Conservation (phyloP, 805 yeast species). For the Teunomyces pallodes region DNA sequence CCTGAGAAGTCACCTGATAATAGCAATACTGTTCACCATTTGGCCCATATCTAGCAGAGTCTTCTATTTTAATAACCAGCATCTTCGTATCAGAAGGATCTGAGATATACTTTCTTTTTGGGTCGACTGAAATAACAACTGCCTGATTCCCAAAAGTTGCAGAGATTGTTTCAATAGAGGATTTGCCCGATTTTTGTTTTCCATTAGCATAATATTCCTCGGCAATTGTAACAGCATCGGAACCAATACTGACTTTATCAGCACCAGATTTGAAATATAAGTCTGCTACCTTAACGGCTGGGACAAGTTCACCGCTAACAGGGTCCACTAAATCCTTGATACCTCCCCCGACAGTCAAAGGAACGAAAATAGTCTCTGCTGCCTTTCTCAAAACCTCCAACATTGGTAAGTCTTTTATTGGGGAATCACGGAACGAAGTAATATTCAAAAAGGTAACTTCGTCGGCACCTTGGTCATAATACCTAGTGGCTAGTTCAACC, state of each 20-base stretch:
- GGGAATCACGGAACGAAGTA: slow-evolving; percentile 94
- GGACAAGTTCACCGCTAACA: slow-evolving; percentile 62
- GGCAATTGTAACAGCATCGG: slow-evolving; percentile 93
- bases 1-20: slow-evolving; percentile 94
- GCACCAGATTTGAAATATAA: slow-evolving; percentile 96
- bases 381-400: slow-evolving; percentile 78
- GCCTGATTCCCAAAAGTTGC: slow-evolving; percentile 94
- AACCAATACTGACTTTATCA: slow-evolving; percentile 96
- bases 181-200: slow-evolving; percentile 58
- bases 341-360: slow-evolving; percentile 98
- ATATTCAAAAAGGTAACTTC: slow-evolving; percentile 93
- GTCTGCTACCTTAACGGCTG: slow-evolving; percentile 89
- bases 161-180: slow-evolving; percentile 93
- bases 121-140: slow-evolving; percentile 97
- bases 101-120: slow-evolving; percentile 78
- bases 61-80: slow-evolving; percentile 58
- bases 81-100: slow-evolving; percentile 60
- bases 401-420: slow-evolving; percentile 93
- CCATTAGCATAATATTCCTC: slow-evolving; percentile 69
- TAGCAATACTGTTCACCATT: slow-evolving; percentile 86
- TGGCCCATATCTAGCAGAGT: slow-evolving; percentile 62
- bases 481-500: slow-evolving; percentile 86
- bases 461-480: slow-evolving; percentile 94
- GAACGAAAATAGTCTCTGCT: slow-evolving; percentile 91
- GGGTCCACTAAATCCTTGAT: slow-evolving; percentile 89